Evolutionary conservation across 352 stramenopile species (phyloP), one percentile per base, ranked within the genome.

Genomic region (Pythium periplocum): DNA sequence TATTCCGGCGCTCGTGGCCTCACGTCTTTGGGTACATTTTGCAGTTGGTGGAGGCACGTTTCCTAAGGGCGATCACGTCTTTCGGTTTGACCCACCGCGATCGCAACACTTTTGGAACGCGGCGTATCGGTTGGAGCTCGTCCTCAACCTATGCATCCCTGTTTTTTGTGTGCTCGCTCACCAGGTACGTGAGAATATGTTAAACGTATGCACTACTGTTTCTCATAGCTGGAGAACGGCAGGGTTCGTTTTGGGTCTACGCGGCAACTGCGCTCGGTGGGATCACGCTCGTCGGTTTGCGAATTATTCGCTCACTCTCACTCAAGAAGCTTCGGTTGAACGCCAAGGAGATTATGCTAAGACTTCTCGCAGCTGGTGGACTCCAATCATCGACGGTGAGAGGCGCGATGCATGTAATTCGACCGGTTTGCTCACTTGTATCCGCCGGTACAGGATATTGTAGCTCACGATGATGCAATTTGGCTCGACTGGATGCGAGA

Each of bases 401-500:
- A 26, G 17, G 17, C 17, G 17, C 17, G 17, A 26, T 35, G 39
- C 6, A 26, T 4, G n/a, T 6, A 8, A 40, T 52, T 39, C 40
- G 26, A 42, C 10, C 31, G 1, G 46, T 48, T 50, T 46, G 3
- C 39, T 4, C 34, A 17, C 37, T 11, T 38, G 2, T 53, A 5
- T 26, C 17, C 17, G 17, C 17, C 17, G 17, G 17, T 26, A 26
- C 8, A 93, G 83, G 80, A 91, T 41, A 89, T 93, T 68, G 62
- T 88, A 30, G 75, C 91, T 6, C 77, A 78, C 17, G 75, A 90
- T 51, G 75, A 90, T 38, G 76, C 79, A 0, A 87, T 93, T 51
- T 93, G 83, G 83, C 63, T 93, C 7, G 83, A 93, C 58, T 93
- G 83, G 83, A 92, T 93, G 80, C 86, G 78, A 39, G 81, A 91